Percentiles rank a stretch among this genome's conserved stretches.
Evolutionary conservation across 441 rosid species (phyloP).

Genomic region (Adansonia gregorii): DNA sequence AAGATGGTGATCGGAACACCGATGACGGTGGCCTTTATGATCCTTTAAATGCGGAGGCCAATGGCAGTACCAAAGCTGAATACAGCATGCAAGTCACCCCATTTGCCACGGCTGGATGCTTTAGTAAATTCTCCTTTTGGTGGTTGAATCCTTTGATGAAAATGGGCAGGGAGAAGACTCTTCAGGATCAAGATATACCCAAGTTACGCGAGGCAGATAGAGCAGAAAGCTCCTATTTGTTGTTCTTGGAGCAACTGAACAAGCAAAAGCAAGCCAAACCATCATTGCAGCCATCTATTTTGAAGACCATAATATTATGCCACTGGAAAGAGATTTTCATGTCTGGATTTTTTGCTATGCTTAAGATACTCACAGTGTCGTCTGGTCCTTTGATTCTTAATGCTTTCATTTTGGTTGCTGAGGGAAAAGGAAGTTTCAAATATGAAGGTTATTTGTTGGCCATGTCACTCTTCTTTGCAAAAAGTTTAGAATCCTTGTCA

Average conservation of each 20-base stretch:
- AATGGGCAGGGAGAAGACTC: constrained; percentile 67
- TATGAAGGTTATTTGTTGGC: constrained; percentile 87
- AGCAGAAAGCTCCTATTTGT: constrained; percentile 71
- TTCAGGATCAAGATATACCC: constrained; percentile 77
- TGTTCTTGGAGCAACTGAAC: constrained; percentile 59
- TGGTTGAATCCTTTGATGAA: constrained; percentile 88
- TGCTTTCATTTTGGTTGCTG: constrained; percentile 84
- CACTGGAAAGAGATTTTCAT: constrained; percentile 66
- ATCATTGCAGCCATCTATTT: constrained; percentile 55
- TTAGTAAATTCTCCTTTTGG: constrained; percentile 77
- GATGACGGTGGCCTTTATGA: constrained; percentile 49
- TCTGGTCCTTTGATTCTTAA: constrained; percentile 87
- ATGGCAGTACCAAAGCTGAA: constrained; percentile 34
- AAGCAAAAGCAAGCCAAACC: constrained; percentile 51
- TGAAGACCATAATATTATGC: constrained; percentile 65
- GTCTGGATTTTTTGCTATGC: constrained; percentile 88
- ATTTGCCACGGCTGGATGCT: constrained; percentile 69
- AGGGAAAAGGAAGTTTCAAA: constrained; percentile 66
- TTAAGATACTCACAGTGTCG: constrained; percentile 72
- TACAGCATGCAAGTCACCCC: constrained; percentile 38
- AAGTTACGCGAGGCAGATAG: constrained; percentile 54
- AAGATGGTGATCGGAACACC: constrained; percentile 33
- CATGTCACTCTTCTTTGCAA: constrained; percentile 58
- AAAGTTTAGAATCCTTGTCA: constrained; percentile 76
- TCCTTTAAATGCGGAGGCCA: constrained; percentile 54